A percentile compares a stretch with the other conserved stretches of the same genome.
Conservation (phyloP, 2,329 filamentous ascomycete genomes). For the Sarocladiaceae sp. region DNA sequence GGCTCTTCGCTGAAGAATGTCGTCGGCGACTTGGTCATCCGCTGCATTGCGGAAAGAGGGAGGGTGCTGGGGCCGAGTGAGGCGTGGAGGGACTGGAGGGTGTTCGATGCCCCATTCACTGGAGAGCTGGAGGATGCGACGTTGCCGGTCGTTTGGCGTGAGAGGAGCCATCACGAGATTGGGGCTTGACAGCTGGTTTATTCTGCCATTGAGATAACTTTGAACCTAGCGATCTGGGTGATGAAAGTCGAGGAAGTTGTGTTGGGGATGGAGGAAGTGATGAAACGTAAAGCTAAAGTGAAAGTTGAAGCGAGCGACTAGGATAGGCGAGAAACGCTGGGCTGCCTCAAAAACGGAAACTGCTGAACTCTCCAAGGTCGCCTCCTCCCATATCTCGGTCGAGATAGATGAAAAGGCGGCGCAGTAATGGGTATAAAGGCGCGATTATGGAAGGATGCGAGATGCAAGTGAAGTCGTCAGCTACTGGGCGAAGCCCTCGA, state of each 20-base stretch:
- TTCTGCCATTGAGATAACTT: background rate
- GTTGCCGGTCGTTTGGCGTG: conserved; percentile 31
- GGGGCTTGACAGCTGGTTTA: background rate
- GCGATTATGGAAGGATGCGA: background rate
- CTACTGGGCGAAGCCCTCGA: conserved; percentile 3
- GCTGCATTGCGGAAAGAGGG: conserved; percentile 38
- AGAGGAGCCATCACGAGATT: conserved; percentile 21
- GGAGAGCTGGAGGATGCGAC: conserved; percentile 43
- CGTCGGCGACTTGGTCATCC: conserved; percentile 48
- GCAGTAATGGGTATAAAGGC: background rate
- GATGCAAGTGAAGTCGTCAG: conserved; percentile 5
- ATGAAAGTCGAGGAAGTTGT: background rate
- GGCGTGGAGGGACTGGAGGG: conserved; percentile 32
- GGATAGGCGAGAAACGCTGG: background rate
- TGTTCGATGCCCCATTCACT: conserved; percentile 42
- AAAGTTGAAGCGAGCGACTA: background rate
- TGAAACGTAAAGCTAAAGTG: background rate
- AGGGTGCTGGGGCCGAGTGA: conserved; percentile 34
- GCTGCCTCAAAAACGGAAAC: background rate
- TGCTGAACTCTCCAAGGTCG: too few species aligned
- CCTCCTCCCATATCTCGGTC: background rate
- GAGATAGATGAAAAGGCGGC: background rate
- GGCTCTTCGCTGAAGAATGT: conserved; percentile 42
- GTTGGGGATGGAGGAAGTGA: background rate
- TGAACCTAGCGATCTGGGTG: background rate